Conservation (phyloP, 306 rosid species). For the Purshia tridentata region DNA sequence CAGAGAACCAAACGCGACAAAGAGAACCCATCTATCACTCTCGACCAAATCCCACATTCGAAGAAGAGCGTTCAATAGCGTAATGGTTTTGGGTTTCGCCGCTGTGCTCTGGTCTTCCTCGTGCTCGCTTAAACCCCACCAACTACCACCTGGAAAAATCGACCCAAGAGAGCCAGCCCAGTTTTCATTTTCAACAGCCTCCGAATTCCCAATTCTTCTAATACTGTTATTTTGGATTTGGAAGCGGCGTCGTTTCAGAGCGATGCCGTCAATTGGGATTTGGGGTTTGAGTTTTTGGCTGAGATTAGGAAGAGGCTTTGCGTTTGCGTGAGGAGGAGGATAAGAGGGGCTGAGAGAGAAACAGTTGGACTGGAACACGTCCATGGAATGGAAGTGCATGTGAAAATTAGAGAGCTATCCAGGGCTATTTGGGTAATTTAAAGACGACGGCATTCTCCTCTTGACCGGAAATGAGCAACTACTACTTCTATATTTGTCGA, state of each 20-base stretch:
- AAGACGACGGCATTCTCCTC: too few relatives aligned
- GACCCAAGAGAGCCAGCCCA: slow-evolving; percentile 14
- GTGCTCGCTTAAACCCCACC: slow-evolving; percentile 53
- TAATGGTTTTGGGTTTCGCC: slow-evolving; percentile 38
- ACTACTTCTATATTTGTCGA: too few relatives aligned
- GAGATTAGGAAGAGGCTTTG: neutral
- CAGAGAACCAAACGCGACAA: slow-evolving; percentile 45
- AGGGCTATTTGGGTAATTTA: too few relatives aligned
- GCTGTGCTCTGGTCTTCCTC: slow-evolving; percentile 24
- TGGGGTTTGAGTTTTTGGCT: slow-evolving; percentile 13
- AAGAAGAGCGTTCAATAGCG: slow-evolving; percentile 41
- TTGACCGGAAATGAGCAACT: too few relatives aligned
- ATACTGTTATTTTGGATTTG: neutral
- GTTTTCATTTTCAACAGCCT: slow-evolving; percentile 19
- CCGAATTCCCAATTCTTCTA: neutral
- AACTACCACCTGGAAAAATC: slow-evolving; percentile 34
- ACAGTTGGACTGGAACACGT: neutral
- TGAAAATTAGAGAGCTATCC: too few relatives aligned
- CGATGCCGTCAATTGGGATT: slow-evolving; percentile 10
- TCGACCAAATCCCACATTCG: slow-evolving; percentile 61
- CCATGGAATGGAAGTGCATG: slow-evolving; percentile 14
- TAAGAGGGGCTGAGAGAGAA: neutral
- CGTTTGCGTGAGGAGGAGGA: neutral
- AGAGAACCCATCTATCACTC: slow-evolving; percentile 38
- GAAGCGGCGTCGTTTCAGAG: slow-evolving; percentile 14